Base-by-base conservation (phyloP, 306 rosid genomes). In the Leucaena leucocephala region DNA sequence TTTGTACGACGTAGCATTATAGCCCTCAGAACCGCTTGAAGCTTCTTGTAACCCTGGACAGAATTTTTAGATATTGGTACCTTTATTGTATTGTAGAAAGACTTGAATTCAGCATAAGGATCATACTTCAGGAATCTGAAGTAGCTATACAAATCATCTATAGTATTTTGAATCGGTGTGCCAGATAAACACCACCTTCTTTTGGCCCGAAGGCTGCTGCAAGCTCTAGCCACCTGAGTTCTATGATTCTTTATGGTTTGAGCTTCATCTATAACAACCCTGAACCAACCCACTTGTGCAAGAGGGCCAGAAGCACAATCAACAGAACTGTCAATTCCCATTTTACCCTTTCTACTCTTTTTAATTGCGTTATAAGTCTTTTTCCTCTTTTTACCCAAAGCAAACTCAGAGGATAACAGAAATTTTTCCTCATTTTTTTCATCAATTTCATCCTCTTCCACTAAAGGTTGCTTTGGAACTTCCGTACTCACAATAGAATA, bases 221-320 rank as follows among this genome's bases (percentile, higher is more conserved):
- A 27, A 27, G 27, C 27, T 27, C 27, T 27, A 27, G 27, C 27
- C 27, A 27, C 27, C 27, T 27, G 27, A 88, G 99, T 95, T 85
- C 98, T 90, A 86, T 93, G 98, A 87, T 95, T 95, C 84, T 95
- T 95, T 72, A 95, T 95, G n/a, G 96, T 93, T 80, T 93, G 99
- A 70, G 99, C 99, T 87, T 95, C 99, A 89, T 95, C 99, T 48
- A 95, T 89, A 83, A 95, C 87, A 82, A 95, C 97, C 86, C 99
- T 90, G 78, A 84, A 87, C 99, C 99, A 95, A 77, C 92, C 94
- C 61, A 95, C 99, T 84, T 80, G 93, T 54, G 98, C 98, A 78
- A 95, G 91, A 68, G 99, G 54, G 45, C 99, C 99, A 64, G 90
- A 78, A 76, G 68, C 85, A 82, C 76, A 84, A 48, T 90, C 97